These are phyloP conservation scores for Monilinia laxa DNA, from an alignment of 2,329 filamentous ascomycete species.

Conservation along the genomic window DNA sequence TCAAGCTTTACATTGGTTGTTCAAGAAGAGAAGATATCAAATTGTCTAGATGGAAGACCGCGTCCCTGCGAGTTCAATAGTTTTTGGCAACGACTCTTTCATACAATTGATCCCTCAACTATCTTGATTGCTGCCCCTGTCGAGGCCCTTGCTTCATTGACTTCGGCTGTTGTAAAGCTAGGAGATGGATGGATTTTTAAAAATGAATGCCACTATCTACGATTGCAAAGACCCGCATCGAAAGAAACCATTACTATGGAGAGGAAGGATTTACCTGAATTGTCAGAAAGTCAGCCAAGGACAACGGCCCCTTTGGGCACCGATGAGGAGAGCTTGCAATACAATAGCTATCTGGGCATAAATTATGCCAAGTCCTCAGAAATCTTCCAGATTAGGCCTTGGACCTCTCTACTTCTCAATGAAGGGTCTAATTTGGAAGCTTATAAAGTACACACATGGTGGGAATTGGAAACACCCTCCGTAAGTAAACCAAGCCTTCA, in stretches of 20 bases:
- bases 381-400: slow-evolving; percentile 45
- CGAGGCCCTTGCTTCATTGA: slow-evolving; percentile 58
- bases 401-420: slow-evolving; percentile 67
- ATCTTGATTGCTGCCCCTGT: slow-evolving; percentile 62
- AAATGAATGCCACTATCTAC: slow-evolving; percentile 60
- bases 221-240: slow-evolving; percentile 41
- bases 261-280: background rate
- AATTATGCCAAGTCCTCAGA: slow-evolving; percentile 13
- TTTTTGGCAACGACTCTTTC: slow-evolving; percentile 58
- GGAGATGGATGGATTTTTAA: slow-evolving; percentile 64
- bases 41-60: slow-evolving; percentile 24
- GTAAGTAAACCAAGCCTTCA: slow-evolving; percentile 37
- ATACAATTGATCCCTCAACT: slow-evolving; percentile 51
- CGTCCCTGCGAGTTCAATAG: slow-evolving; percentile 25
- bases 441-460: slow-evolving; percentile 67
- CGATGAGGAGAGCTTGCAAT: slow-evolving; percentile 7
- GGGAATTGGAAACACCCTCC: slow-evolving; percentile 55
- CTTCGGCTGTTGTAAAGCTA: slow-evolving; percentile 57
- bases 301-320: too few species aligned
- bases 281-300: background rate
- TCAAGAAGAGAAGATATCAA: slow-evolving; percentile 33
- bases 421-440: slow-evolving; percentile 72
- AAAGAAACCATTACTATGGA: background rate
- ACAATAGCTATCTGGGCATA: background rate
- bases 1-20: slow-evolving; percentile 49